These are phyloP conservation scores for Rhodocollybia butyracea DNA, from an alignment of 768 basidiomycete species.

Conservation along the genomic window DNA sequence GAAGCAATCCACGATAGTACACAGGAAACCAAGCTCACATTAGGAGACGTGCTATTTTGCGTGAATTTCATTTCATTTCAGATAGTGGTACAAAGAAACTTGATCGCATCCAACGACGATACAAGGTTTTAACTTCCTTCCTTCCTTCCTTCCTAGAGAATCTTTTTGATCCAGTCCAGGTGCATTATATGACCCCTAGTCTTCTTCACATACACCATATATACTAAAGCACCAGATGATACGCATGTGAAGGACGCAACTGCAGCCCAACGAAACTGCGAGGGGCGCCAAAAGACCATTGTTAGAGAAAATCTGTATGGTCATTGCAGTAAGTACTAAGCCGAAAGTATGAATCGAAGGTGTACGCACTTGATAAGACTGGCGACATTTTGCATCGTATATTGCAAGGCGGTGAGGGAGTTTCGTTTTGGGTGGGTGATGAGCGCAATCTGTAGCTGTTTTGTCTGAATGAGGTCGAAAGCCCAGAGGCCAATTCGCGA, in stretches of 20 bases:
- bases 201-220: slow-evolving; percentile 26
- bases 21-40: too few relatives aligned
- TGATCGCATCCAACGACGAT: background rate
- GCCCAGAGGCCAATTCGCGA: slow-evolving; percentile 48
- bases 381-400: slow-evolving; percentile 30
- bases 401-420: slow-evolving; percentile 35
- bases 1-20: too few relatives aligned
- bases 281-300: slow-evolving; percentile 15
- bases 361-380: slow-evolving; percentile 25
- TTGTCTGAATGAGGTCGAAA: slow-evolving; percentile 50
- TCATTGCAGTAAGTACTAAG: background rate
- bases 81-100: background rate
- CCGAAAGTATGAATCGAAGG: background rate
- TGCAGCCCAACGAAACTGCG: slow-evolving; percentile 19
- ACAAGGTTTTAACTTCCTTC: too few relatives aligned
- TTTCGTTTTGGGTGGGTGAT: slow-evolving; percentile 42
- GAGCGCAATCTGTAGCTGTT: slow-evolving; percentile 44
- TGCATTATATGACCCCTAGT: slow-evolving; percentile 30
- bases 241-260: slow-evolving; percentile 27
- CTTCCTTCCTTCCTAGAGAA: background rate
- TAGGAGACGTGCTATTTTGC: too few relatives aligned
- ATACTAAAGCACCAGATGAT: slow-evolving; percentile 23
- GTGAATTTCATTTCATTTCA: too few relatives aligned
- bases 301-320: slow-evolving; percentile 16
- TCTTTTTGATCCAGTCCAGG: slow-evolving; percentile 16